Conservation (phyloP, 805 yeast species). For the Kurtzmaniella cleridarum region DNA sequence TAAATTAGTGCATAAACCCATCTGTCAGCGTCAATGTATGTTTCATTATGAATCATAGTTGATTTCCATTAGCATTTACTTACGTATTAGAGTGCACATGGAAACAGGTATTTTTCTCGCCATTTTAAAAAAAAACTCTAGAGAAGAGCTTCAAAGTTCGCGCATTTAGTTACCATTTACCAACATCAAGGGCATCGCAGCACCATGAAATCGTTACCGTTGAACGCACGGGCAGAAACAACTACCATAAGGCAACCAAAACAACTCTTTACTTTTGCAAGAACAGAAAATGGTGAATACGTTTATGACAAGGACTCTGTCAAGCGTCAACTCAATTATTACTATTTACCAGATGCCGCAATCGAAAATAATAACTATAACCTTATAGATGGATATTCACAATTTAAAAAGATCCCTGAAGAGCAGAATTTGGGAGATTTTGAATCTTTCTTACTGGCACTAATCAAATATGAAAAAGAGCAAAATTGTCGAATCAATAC, state of each 20-base stretch:
- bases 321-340: constrained; percentile 61
- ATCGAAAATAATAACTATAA: constrained; percentile 52
- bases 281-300: constrained; percentile 48
- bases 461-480: constrained; percentile 50
- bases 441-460: constrained; percentile 49
- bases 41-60: no score
- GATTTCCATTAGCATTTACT: no score
- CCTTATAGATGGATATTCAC: constrained; percentile 57
- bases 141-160: no score
- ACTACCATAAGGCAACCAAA: constrained; percentile 81
- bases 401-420: constrained; percentile 54
- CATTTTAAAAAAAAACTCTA: no score
- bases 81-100: no score
- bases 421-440: constrained; percentile 51
- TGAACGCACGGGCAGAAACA: constrained; percentile 48
- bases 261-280: constrained; percentile 65
- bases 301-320: constrained; percentile 34
- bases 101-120: no score
- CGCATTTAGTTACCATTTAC: neutral
- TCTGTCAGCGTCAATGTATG: no score
- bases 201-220: constrained; percentile 33
- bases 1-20: no score
- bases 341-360: constrained; percentile 71
- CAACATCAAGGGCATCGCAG: neutral
- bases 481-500: constrained; percentile 42